Conservation (phyloP, 2,329 filamentous ascomycete species). For the Calonectria pauciramosa region DNA sequence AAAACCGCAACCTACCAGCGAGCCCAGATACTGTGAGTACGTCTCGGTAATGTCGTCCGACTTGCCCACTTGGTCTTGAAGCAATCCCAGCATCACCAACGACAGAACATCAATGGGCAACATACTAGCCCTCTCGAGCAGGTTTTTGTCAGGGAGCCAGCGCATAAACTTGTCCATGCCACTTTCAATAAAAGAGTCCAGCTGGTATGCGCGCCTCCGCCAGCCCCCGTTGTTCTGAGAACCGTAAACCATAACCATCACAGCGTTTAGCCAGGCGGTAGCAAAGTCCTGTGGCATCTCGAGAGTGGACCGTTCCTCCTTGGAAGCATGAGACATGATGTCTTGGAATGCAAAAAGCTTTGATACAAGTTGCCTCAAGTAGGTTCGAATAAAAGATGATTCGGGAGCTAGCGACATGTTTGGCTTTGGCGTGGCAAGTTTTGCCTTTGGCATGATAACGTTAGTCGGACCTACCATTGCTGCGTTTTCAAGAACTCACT, state of each 20-base stretch:
- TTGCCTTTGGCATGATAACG: not conserved
- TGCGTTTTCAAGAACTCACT: constrained; percentile 7
- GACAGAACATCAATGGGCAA: constrained; percentile 59
- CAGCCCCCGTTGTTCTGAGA: constrained; percentile 40
- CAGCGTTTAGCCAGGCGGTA: constrained; percentile 58
- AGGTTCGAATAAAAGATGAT: constrained; percentile 35
- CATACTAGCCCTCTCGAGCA: constrained; percentile 55
- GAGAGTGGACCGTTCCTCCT: constrained; percentile 46
- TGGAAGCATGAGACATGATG: constrained; percentile 45
- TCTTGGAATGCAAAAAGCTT: constrained; percentile 48
- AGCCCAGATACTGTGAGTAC: constrained; percentile 58
- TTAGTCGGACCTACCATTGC: constrained; percentile 16
- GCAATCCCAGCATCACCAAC: constrained; percentile 54
- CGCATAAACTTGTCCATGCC: constrained; percentile 55
- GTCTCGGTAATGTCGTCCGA: constrained; percentile 56
- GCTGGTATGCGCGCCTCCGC: constrained; percentile 48
- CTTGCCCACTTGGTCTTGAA: constrained; percentile 55
- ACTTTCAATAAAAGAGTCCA: constrained; percentile 48
- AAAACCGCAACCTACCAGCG: constrained; percentile 50
- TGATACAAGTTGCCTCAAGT: constrained; percentile 41
- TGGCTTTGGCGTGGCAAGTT: no score
- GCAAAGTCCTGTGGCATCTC: constrained; percentile 53
- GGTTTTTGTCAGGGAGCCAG: constrained; percentile 46
- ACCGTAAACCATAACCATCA: constrained; percentile 53
- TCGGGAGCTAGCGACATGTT: no score